phyloP scores from a whole-genome alignment of 2,329 filamentous ascomycete species.

The Trichophyton benhamiae region DNA sequence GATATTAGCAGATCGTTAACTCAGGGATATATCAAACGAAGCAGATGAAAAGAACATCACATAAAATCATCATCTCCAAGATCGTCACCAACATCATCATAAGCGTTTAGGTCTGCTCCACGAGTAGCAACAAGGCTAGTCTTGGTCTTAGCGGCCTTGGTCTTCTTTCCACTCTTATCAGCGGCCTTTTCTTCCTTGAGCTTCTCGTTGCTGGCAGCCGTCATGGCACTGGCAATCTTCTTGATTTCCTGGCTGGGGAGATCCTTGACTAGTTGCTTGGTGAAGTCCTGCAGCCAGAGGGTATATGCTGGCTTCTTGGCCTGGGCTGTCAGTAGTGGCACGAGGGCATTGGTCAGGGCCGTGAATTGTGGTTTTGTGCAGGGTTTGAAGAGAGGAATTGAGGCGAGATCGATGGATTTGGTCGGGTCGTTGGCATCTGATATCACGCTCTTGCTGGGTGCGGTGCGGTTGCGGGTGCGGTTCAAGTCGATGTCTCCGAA shows the following conservation, averaged over 20 bases:
- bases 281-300: conserved; percentile 81
- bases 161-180: conserved; percentile 93
- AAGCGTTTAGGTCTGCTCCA: conserved; percentile 58
- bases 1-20: too few species aligned
- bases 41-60: conserved; percentile 22
- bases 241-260: conserved; percentile 89
- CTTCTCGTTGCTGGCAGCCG: conserved; percentile 91
- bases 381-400: conserved; percentile 78
- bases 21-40: not conserved
- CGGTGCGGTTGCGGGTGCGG: conserved; percentile 48
- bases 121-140: conserved; percentile 55
- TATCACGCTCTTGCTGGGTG: conserved; percentile 54
- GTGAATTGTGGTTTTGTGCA: conserved; percentile 77
- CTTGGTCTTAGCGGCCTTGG: conserved; percentile 94
- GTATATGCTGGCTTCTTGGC: conserved; percentile 81
- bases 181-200: conserved; percentile 95
- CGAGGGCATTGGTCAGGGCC: conserved; percentile 62
- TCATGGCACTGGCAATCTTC: conserved; percentile 79
- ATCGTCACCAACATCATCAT: conserved; percentile 65
- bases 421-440: conserved; percentile 57
- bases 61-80: conserved; percentile 49
- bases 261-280: conserved; percentile 76
- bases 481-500: conserved; percentile 65
- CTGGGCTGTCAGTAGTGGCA: conserved; percentile 62
- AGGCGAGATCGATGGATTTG: conserved; percentile 66